Base-by-base conservation (phyloP, 352 stramenopile genomes). In the Aphanomyces euteiches region DNA sequence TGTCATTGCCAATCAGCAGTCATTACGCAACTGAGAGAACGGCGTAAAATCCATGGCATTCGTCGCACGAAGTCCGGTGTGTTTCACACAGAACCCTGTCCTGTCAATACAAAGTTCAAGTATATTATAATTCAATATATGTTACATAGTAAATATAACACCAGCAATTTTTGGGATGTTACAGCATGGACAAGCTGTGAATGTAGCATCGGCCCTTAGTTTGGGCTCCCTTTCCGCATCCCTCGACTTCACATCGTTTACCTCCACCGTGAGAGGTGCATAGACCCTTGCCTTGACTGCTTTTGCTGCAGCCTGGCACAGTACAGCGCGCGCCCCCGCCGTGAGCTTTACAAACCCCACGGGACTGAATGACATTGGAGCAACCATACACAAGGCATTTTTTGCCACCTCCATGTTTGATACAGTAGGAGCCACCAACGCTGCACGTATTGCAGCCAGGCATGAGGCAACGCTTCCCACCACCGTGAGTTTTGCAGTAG, bases 181-280 rank as follows among this genome's bases (percentile, higher is more conserved):
- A n/a, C 45, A 53, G 45, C 13, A 19, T 53, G 13, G 13, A 58
- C 8, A 8, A 12, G 37, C 85, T 83, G 72, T 93, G 85, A 5
- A 90, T 76, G 75, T 91, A 92, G 77, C 86, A 93, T 7, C 79
- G 80, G 1, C 86, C 86, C 69, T 91, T 91, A 68, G 83, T 79
- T 60, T 94, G 84, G 61, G 90, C 83, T 8, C 85, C 85, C 75
- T 93, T 95, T 72, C 90, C 90, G 82, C 88, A 96, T 8, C 85
- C 85, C 37, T 90, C 82, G 28, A 92, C 76, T 77, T 90, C 90
- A 73, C 89, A 96, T 21, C 86, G 86, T 15, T 86, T 77, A 0
- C 89, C 89, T 39, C 89, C 89, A 50, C 89, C 88, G 50, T 96
- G 88, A 7, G 88, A 85, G 47, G 85, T 87, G 61, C 88, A 96